phyloP scores from a whole-genome alignment of 2,329 filamentous ascomycete species.

The Penicillium sclerotiorum region DNA sequence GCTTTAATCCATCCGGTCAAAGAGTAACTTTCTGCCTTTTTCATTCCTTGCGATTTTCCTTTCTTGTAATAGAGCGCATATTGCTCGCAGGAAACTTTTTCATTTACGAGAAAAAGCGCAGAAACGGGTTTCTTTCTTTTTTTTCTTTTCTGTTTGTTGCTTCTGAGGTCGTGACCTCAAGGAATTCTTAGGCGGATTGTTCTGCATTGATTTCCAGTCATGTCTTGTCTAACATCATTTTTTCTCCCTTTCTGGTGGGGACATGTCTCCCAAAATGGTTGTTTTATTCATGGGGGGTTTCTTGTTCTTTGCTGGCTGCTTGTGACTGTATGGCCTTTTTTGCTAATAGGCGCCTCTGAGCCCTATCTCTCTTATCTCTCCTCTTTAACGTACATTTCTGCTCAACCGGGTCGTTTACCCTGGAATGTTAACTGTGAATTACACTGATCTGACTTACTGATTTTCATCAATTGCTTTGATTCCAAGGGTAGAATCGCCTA shows the following conservation, averaged over 20 bases:
- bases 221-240: conserved; percentile 10
- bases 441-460: background rate
- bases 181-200: conserved; percentile 15
- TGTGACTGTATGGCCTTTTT: conserved; percentile 20
- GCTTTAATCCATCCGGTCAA: conserved; percentile 32
- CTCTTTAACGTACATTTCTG: conserved; percentile 23
- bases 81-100: background rate
- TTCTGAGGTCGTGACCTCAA: conserved; percentile 15
- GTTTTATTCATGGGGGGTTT: conserved; percentile 16
- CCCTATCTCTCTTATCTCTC: background rate
- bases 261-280: conserved; percentile 23
- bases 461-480: background rate
- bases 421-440: conserved; percentile 18
- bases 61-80: conserved; percentile 7
- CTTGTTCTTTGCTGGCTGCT: conserved; percentile 21
- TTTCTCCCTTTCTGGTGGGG: conserved; percentile 12
- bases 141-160: conserved; percentile 10
- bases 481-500: too few species aligned
- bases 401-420: conserved; percentile 6
- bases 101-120: conserved; percentile 10
- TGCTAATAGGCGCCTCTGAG: conserved; percentile 7
- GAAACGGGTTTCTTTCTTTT: conserved; percentile 24
- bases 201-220: conserved; percentile 15
- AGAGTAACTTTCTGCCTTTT: conserved; percentile 33
- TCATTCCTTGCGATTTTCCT: conserved; percentile 13